Conservation (phyloP, 2,329 filamentous ascomycete genomes). For the Hansfordia pulvinata region DNA sequence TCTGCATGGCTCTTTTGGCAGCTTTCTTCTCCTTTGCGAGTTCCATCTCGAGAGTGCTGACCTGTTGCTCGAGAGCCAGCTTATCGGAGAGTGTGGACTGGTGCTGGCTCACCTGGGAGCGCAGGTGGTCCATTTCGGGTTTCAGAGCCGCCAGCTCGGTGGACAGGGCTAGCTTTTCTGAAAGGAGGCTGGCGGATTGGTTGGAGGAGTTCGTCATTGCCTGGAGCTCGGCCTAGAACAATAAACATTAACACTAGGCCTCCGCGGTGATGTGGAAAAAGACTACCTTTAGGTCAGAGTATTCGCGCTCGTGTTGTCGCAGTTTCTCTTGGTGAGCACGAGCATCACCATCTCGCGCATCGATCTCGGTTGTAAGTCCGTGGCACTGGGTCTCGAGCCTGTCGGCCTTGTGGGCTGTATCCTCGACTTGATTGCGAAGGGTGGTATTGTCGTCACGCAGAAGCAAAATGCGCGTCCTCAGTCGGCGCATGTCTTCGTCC, state of each 20-base stretch:
- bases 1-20: constrained; percentile 38
- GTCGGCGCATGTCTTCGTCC: constrained; percentile 59
- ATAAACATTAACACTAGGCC: constrained; percentile 31
- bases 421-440: constrained; percentile 50
- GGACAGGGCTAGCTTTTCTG: constrained; percentile 39
- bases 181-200: constrained; percentile 56
- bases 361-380: constrained; percentile 25
- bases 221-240: constrained; percentile 51
- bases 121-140: constrained; percentile 42
- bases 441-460: constrained; percentile 61
- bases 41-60: constrained; percentile 66
- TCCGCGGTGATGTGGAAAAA: constrained; percentile 33
- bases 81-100: constrained; percentile 66
- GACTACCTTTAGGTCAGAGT: constrained; percentile 35
- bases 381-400: constrained; percentile 24
- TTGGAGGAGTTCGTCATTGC: constrained; percentile 53
- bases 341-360: constrained; percentile 25
- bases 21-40: constrained; percentile 71
- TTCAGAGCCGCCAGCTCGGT: constrained; percentile 38
- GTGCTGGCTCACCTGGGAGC: constrained; percentile 41
- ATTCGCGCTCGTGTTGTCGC: constrained; percentile 32
- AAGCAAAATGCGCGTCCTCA: constrained; percentile 57
- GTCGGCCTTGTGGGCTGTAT: constrained; percentile 10
- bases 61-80: constrained; percentile 62
- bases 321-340: constrained; percentile 31